Base-by-base conservation (phyloP, 176 grass and related monocot genomes). In the Phragmites australis region DNA sequence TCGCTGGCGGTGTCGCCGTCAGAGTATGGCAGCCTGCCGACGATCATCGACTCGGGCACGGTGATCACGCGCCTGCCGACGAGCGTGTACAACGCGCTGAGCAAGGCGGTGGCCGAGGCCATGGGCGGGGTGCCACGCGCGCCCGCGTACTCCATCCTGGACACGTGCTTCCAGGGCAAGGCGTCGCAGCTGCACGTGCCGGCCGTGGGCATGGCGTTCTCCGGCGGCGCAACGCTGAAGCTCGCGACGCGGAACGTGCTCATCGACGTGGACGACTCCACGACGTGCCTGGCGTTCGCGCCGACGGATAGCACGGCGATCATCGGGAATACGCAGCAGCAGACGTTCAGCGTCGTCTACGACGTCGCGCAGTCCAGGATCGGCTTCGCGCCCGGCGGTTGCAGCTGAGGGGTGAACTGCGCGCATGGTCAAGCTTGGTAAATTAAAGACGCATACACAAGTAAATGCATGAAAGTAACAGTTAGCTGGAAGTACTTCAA, bases 241-340 rank as follows among this genome's bases (percentile, higher is more conserved):
- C 88, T 97, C 19, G 17, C 53, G 5, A 2, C 81, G 30, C 8
- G 25, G 31, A 93, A 97, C 34, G 88, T 93, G 34, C 53, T 97
- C 37, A 57, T 89, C 42, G 83, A 97, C 77, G 88, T 93, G 1
- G 91, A 97, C 62, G 64, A 76, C 68, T 73, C 88, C 55, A 97
- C 88, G 16, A 75, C 88, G 42, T 97, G 91, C 86, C 84, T 97
- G 19, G 91, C 94, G n/a, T 97, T 97, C 26, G 88, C 91, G 3
- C 63, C 88, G 31, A 55, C 94, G 0, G 56, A 82, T 26, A 81
- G 73, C 75, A 68, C 70, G 15, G 74, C 81, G 1, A 97, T 97
- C 89, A 68, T 97, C 74, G 94, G 91, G 27, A 97, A 97, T 88
- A 91, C 76, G 44, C 94, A 97, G 80, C 94, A 97, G 80, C 94